phyloP scores from a whole-genome alignment of 106 monocot genomes.

The Chionographis japonica region DNA sequence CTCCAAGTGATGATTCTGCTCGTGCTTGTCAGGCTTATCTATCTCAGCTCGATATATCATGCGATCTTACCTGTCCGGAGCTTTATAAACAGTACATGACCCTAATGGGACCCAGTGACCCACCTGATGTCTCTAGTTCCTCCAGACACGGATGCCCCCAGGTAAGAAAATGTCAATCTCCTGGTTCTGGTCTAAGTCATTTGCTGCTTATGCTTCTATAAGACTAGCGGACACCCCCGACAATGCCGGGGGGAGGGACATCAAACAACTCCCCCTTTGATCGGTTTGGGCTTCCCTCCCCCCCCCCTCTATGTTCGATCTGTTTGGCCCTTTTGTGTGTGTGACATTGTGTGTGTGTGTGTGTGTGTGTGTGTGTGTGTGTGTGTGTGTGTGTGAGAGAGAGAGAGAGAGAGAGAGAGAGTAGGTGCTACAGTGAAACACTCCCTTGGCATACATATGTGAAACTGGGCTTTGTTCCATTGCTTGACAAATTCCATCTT shows the following conservation, averaged over 20 bases:
- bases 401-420: too few relatives aligned
- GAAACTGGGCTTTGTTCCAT: background rate
- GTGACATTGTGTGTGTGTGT: too few relatives aligned
- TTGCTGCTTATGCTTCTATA: background rate
- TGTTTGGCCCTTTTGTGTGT: too few relatives aligned
- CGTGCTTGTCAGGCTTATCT: conserved; percentile 22
- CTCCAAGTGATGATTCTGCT: conserved; percentile 2
- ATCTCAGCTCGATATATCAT: conserved; percentile 57
- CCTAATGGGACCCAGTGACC: conserved; percentile 7
- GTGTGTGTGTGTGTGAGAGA: too few relatives aligned
- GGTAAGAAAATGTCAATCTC: conserved; percentile 11
- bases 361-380: too few relatives aligned
- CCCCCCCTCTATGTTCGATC: too few relatives aligned
- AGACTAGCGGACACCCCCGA: too few relatives aligned
- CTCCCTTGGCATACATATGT: too few relatives aligned
- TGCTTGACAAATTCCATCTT: conserved; percentile 5
- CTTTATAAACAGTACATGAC: conserved; percentile 39
- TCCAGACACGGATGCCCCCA: conserved; percentile 4
- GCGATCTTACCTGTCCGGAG: conserved; percentile 41
- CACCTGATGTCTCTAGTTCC: background rate
- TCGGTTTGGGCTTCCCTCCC: too few relatives aligned
- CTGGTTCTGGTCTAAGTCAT: background rate
- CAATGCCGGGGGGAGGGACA: too few relatives aligned
- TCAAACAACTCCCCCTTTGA: too few relatives aligned
- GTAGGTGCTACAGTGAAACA: too few relatives aligned